Percentiles rank a stretch among this genome's conserved stretches.
Conservation (phyloP, 306 rosid genomes). For the Abrus precatorius region DNA sequence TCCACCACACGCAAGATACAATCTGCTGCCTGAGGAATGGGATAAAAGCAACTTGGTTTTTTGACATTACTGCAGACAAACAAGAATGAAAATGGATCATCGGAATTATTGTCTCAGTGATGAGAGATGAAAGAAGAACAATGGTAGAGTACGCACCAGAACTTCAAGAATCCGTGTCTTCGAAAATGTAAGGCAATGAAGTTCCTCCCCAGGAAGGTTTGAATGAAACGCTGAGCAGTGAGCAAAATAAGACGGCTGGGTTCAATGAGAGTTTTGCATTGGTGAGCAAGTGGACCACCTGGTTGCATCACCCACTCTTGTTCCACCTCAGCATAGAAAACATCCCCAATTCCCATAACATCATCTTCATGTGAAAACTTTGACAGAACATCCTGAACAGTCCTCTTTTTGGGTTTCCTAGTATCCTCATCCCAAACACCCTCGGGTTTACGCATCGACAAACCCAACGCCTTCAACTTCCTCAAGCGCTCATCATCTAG, state of each 20-base stretch:
- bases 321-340: constrained; percentile 77
- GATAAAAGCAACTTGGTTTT: constrained; percentile 86
- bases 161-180: constrained; percentile 80
- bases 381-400: constrained; percentile 66
- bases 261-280: constrained; percentile 79
- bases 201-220: constrained; percentile 84
- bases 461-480: constrained; percentile 73
- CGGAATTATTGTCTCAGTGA: too few species aligned
- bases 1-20: constrained; percentile 71
- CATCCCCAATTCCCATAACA: constrained; percentile 87
- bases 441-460: constrained; percentile 64
- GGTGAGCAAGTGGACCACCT: constrained; percentile 84
- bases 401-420: constrained; percentile 67
- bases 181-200: constrained; percentile 80
- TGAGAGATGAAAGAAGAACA: too few species aligned
- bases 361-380: constrained; percentile 68
- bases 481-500: constrained; percentile 72
- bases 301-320: constrained; percentile 83
- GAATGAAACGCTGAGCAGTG: constrained; percentile 92
- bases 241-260: constrained; percentile 80
- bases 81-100: constrained; percentile 32
- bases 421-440: constrained; percentile 76
- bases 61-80: constrained; percentile 73
- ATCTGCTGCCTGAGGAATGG: constrained; percentile 90
- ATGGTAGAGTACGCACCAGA: constrained; percentile 61